These are phyloP conservation scores for Rhexocercosporidium sp. DNA, from an alignment of 2,329 filamentous ascomycete species.

Conservation along the genomic window DNA sequence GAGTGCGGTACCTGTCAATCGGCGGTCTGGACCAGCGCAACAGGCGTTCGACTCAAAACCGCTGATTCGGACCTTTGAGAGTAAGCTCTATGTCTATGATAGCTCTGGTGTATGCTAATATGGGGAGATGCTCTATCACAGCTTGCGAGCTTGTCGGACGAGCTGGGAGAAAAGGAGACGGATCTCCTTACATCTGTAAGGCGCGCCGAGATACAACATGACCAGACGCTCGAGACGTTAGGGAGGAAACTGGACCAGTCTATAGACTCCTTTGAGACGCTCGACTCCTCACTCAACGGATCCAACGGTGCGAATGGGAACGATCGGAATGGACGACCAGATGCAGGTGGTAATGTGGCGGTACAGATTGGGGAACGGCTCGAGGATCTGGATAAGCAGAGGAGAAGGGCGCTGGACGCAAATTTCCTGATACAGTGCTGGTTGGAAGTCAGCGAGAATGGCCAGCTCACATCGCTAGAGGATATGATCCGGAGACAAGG, in stretches of 20 bases:
- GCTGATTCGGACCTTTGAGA: conserved; percentile 92
- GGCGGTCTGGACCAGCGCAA: conserved; percentile 72
- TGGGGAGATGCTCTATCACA: conserved; percentile 66
- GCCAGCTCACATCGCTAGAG: conserved; percentile 84
- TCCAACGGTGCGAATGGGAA: conserved; percentile 54
- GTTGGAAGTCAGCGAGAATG: conserved; percentile 91
- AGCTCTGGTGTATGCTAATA: conserved; percentile 36
- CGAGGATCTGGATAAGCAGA: conserved; percentile 92
- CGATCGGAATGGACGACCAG: conserved; percentile 53
- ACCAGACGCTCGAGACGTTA: conserved; percentile 85
- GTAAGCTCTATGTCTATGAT: conserved; percentile 46
- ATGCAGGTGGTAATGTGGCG: conserved; percentile 81
- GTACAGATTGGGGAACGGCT: conserved; percentile 93
- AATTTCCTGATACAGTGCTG: conserved; percentile 97
- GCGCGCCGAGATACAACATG: conserved; percentile 89
- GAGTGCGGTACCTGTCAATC: conserved; percentile 76
- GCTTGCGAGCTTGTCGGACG: conserved; percentile 74
- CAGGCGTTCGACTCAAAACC: conserved; percentile 91
- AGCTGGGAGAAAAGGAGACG: conserved; percentile 88
- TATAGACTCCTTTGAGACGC: conserved; percentile 87
- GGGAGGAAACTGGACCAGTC: conserved; percentile 90
- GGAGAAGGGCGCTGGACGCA: conserved; percentile 87
- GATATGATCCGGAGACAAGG: conserved; percentile 80
- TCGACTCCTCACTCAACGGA: conserved; percentile 82
- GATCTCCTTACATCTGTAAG: conserved; percentile 89